phyloP scores from a whole-genome alignment of 768 basidiomycete genomes.

The Sarcomyxa edulis region DNA sequence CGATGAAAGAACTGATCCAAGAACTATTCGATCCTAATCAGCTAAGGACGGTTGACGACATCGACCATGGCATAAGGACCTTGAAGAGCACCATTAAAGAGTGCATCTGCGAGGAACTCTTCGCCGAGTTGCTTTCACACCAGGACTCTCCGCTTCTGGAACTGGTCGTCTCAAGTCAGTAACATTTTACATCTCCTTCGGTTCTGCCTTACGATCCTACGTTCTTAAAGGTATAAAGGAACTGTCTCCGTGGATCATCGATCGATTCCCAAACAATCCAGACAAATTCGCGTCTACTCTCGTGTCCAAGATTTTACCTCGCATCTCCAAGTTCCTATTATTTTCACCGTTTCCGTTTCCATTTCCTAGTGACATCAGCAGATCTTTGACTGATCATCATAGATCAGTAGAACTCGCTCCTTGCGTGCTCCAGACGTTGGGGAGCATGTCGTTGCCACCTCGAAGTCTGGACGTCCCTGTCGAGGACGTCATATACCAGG shows the following conservation, averaged over 20 bases:
- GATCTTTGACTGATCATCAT: conserved; percentile 14
- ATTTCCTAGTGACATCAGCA: conserved; percentile 6
- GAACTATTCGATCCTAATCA: not conserved
- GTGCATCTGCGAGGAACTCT: not conserved
- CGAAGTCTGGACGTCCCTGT: no score
- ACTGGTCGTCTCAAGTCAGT: conserved; percentile 20
- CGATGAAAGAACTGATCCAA: not conserved
- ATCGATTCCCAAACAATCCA: conserved; percentile 23
- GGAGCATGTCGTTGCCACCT: conserved; percentile 9
- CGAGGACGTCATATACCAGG: no score
- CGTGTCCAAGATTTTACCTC: conserved; percentile 15
- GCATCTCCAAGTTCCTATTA: conserved; percentile 19
- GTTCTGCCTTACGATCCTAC: conserved; percentile 5
- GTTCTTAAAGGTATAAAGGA: conserved; percentile 12
- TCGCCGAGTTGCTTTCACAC: not conserved
- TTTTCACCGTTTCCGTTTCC: conserved; percentile 11
- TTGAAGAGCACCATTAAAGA: not conserved
- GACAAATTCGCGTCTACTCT: conserved; percentile 16
- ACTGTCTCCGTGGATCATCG: conserved; percentile 22
- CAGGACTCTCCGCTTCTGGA: conserved; percentile 10
- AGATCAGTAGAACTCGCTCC: conserved; percentile 17
- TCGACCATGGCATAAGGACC: not conserved
- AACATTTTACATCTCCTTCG: not conserved
- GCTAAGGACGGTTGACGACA: not conserved
- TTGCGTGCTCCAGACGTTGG: conserved; percentile 16